phyloP scores from a whole-genome alignment of 2,329 filamentous ascomycete genomes.

The Trichoderma lentiforme region DNA sequence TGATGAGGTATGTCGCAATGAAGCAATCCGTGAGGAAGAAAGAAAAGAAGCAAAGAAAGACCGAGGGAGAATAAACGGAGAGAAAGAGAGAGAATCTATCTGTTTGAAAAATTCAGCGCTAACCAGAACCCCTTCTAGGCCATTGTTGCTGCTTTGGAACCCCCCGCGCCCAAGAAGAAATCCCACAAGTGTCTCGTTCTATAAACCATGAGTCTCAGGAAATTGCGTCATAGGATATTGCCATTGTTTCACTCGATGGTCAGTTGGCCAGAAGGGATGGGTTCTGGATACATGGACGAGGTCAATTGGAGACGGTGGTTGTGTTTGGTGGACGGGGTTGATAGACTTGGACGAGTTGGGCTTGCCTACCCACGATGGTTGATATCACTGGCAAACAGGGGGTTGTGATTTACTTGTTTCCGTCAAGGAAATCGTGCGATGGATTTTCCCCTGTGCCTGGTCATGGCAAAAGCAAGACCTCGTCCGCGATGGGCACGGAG shows the following conservation, averaged over 20 bases:
- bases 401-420: conserved; percentile 1
- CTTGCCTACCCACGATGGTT: conserved; percentile 10
- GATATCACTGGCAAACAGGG: background rate
- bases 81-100: background rate
- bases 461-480: background rate
- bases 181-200: conserved; percentile 67
- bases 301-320: conserved; percentile 8
- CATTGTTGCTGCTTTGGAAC: conserved; percentile 92
- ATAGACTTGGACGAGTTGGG: conserved; percentile 5
- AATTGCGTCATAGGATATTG: conserved; percentile 17
- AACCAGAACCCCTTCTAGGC: conserved; percentile 55
- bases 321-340: conserved; percentile 12
- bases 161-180: conserved; percentile 77
- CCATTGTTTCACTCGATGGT: conserved; percentile 16
- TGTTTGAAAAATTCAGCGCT: background rate
- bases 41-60: background rate
- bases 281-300: conserved; percentile 19
- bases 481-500: conserved; percentile 1
- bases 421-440: background rate
- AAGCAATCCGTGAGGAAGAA: background rate
- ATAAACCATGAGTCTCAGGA: conserved; percentile 36
- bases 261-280: conserved; percentile 14
- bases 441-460: background rate
- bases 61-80: background rate
- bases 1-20: conserved; percentile 71